Base-by-base conservation (phyloP, 768 basidiomycete genomes). In the Lentinus tigrinus region DNA sequence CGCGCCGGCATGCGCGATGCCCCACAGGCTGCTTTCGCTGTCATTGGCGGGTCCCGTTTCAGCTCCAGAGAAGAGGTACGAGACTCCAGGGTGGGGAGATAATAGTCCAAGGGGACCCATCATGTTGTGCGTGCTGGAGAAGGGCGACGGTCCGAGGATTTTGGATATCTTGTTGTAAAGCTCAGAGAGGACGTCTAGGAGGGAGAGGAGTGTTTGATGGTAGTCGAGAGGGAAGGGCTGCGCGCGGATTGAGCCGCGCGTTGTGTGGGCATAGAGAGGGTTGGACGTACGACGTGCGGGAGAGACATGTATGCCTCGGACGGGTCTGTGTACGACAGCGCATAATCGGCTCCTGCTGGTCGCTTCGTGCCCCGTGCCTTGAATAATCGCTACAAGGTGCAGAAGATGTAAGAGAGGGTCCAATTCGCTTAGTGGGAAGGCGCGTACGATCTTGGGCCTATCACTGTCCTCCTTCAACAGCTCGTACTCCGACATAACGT, bases 181-280 rank as follows among this genome's bases (percentile, higher is more conserved):
- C 67, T 94, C 92, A 17, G 91, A 90, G 39, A 95, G 81, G 47
- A 95, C 89, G 68, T 95, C 94, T 52, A 94, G 85, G 26, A 94
- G 84, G 34, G 93, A 92, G 52, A 93, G 83, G 36, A 95, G 82
- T 10, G 90, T 91, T 73, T 95, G 89, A 63, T 91, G 88, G 69
- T 96, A 95, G 72, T 95, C 93, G 54, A 95, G 71, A 3, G 87
- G 77, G 73, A 95, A 95, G n/a, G 93, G 89, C 93, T 94, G 61
- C 52, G 52, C 26, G 23, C 11, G 21, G 1, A 24, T 24, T 38
- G n/a, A 26, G 58, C 47, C 7, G 44, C n/a, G 21, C 23, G 10
- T 13, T 7, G 26, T 48, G n/a, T 16, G 23, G n/a, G n/a, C 31
- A 43, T 57, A 51, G 54, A 57, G 50, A 60, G 39, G 34, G 23